Conservation (phyloP, 495 filamentous ascomycete genomes). For the Penicillium pancosmium region DNA sequence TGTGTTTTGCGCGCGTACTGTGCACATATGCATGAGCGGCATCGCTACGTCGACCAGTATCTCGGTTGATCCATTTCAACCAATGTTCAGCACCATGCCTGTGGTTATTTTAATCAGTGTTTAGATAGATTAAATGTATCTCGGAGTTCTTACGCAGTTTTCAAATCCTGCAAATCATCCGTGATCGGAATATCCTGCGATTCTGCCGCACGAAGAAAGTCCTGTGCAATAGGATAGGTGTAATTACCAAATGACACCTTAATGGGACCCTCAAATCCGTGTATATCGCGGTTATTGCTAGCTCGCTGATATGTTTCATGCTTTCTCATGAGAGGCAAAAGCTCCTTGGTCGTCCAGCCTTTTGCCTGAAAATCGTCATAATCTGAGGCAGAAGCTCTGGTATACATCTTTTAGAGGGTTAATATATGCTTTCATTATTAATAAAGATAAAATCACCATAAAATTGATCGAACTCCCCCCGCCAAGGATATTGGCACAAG, state of each 20-base stretch:
- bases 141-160: conserved; percentile 52
- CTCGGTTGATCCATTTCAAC: conserved; percentile 72
- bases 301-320: conserved; percentile 82
- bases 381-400: conserved; percentile 76
- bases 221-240: conserved; percentile 70
- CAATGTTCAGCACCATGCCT: conserved; percentile 45
- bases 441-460: conserved; percentile 54
- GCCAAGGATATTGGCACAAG: conserved; percentile 76
- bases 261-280: conserved; percentile 81
- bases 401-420: conserved; percentile 67
- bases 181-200: conserved; percentile 74
- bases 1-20: conserved; percentile 64
- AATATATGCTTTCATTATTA: not conserved
- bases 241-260: conserved; percentile 85
- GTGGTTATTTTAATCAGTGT: not conserved
- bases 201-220: conserved; percentile 79
- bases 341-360: conserved; percentile 78
- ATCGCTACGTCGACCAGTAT: conserved; percentile 63
- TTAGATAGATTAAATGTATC: no score
- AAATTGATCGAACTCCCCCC: conserved; percentile 84
- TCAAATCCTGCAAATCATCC: conserved; percentile 71
- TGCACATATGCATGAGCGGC: conserved; percentile 78
- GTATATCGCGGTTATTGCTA: conserved; percentile 72
- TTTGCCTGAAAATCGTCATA: conserved; percentile 85
- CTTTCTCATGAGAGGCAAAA: conserved; percentile 80